phyloP scores from a whole-genome alignment of 1,139 yeast genomes.

The Wickerhamomyces sp. region DNA sequence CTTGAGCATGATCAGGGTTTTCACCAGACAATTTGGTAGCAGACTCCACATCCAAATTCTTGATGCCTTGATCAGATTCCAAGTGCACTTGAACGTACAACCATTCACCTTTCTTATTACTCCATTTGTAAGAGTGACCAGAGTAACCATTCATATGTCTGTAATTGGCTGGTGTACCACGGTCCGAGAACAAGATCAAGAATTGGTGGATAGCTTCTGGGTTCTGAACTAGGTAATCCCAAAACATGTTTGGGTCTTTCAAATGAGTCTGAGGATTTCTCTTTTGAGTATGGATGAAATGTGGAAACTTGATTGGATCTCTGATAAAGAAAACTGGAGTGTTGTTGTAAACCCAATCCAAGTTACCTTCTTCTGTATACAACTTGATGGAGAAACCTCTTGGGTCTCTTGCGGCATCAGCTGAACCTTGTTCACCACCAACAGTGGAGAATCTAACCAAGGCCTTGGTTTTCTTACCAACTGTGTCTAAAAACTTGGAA shows the following conservation, averaged over 20 bases:
- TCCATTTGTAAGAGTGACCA: conserved; percentile 69
- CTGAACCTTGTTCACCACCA: conserved; percentile 54
- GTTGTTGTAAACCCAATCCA: conserved; percentile 60
- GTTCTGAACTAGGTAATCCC: conserved; percentile 62
- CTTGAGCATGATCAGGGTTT: conserved; percentile 60
- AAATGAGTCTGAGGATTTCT: conserved; percentile 77
- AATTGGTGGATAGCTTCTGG: conserved; percentile 66
- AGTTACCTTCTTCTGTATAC: conserved; percentile 54
- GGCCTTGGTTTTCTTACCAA: conserved; percentile 44
- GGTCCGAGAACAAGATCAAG: conserved; percentile 54
- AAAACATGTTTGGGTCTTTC: conserved; percentile 70
- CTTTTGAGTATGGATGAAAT: conserved; percentile 61
- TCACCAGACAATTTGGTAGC: conserved; percentile 54
- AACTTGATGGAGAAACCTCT: conserved; percentile 54
- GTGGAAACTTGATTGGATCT: conserved; percentile 56
- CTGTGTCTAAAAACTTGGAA: conserved; percentile 41
- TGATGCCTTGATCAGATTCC: conserved; percentile 54
- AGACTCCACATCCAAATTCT: conserved; percentile 50
- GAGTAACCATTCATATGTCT: conserved; percentile 69
- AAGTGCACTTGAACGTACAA: conserved; percentile 62
- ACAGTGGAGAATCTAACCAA: conserved; percentile 54
- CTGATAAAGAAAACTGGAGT: conserved; percentile 56
- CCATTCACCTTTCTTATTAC: conserved; percentile 63
- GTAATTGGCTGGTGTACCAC: conserved; percentile 65
- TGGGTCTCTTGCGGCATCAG: conserved; percentile 57